A percentile compares a stretch with the other conserved stretches of the same genome.
These are phyloP conservation scores for Phytophthora ohioensis DNA, from an alignment of 352 stramenopile species.

Conservation along the genomic window DNA sequence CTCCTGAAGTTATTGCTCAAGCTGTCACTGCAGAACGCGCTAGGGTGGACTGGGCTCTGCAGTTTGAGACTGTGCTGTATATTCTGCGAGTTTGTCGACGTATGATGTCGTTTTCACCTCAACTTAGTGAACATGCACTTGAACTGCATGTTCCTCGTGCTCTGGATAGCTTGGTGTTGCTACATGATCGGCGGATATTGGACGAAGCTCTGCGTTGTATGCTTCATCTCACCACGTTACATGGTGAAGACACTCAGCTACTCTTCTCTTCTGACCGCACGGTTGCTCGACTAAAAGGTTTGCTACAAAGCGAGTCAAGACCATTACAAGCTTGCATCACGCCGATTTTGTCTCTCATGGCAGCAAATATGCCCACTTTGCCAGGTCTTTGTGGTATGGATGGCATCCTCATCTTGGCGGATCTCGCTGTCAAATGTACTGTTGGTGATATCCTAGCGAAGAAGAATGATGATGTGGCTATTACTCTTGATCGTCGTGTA, in stretches of 20 bases:
- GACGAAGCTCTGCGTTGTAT: constrained; percentile 44
- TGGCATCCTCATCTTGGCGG: constrained; percentile 47
- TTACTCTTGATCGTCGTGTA: constrained; percentile 27
- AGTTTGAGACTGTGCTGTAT: constrained; percentile 49
- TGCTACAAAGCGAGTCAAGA: constrained; percentile 48
- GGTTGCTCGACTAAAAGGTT: constrained; percentile 34
- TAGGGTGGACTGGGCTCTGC: constrained; percentile 10
- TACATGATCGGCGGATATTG: constrained; percentile 52
- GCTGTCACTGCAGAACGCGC: constrained; percentile 8
- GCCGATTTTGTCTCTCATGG: constrained; percentile 60
- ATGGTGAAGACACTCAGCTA: constrained; percentile 29
- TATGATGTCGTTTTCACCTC: constrained; percentile 50
- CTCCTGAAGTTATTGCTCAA: background rate
- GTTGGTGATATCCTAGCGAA: background rate
- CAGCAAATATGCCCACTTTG: constrained; percentile 49
- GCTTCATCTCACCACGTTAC: constrained; percentile 36
- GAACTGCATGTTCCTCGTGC: constrained; percentile 41
- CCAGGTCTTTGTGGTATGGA: constrained; percentile 57
- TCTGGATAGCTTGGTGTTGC: constrained; percentile 59
- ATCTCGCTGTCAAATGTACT: constrained; percentile 33
- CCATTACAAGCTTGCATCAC: constrained; percentile 54
- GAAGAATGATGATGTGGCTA: constrained; percentile 1
- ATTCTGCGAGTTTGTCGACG: constrained; percentile 50
- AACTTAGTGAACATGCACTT: constrained; percentile 53
- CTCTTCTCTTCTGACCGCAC: constrained; percentile 49